Percentiles rank a stretch among this genome's conserved stretches.
These are phyloP conservation scores for Apiotrichum gamsii DNA, from an alignment of 1,284 basidiomycete genomes.

Conservation along the genomic window DNA sequence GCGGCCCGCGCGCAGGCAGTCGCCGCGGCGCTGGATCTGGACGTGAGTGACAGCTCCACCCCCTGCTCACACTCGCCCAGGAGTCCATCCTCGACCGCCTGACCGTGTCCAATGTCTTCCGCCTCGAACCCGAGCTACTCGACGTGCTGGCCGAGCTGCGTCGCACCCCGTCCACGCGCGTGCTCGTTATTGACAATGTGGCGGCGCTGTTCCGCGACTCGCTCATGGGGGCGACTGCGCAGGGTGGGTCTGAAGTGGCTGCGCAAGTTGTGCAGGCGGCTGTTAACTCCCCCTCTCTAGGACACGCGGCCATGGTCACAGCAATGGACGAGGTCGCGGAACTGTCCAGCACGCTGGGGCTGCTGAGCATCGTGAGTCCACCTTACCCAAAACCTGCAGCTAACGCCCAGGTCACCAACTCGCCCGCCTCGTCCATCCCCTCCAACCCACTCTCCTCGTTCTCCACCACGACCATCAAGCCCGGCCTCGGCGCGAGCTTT, in stretches of 20 bases:
- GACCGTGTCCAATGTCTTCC: constrained; percentile 29
- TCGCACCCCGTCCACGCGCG: not conserved
- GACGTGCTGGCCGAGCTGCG: constrained; percentile 17
- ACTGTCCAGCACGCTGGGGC: constrained; percentile 22
- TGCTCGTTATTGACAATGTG: constrained; percentile 41
- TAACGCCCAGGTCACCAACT: constrained; percentile 33
- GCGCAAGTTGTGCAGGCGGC: too few relatives aligned
- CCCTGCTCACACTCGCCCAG: not conserved
- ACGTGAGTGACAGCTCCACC: constrained; percentile 21
- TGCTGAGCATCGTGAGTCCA: constrained; percentile 30
- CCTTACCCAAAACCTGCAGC: not conserved
- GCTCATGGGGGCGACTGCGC: constrained; percentile 32
- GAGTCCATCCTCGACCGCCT: constrained; percentile 27
- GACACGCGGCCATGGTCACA: constrained; percentile 40
- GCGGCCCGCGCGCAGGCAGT: constrained; percentile 31
- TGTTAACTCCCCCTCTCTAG: too few relatives aligned
- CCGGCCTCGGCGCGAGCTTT: constrained; percentile 37
- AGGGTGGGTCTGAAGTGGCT: constrained; percentile 41
- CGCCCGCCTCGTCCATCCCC: constrained; percentile 26
- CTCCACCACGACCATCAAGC: constrained; percentile 38
- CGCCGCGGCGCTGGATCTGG: constrained; percentile 14
- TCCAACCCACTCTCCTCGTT: constrained; percentile 37
- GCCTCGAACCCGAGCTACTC: constrained; percentile 33
- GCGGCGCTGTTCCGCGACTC: constrained; percentile 36
- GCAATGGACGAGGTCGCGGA: constrained; percentile 39